phyloP scores from a whole-genome alignment of 1,284 basidiomycete genomes.

The Cryptococcus hybrid region DNA sequence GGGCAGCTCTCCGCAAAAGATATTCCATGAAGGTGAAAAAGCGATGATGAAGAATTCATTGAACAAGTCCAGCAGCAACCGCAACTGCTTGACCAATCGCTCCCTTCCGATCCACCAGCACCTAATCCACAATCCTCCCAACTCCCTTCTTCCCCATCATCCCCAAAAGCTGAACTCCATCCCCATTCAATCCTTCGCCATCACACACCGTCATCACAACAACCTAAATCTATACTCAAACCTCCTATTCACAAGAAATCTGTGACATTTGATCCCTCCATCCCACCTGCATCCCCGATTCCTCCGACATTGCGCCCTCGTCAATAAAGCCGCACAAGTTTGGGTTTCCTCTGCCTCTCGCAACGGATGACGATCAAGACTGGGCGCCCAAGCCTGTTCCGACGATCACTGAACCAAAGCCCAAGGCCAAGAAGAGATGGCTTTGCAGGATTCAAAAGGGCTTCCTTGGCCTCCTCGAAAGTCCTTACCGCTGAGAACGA shows the following conservation, averaged over 20 bases:
- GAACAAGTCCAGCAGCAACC: background rate
- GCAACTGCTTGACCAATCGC: background rate
- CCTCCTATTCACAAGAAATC: constrained; percentile 32
- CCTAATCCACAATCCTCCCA: background rate
- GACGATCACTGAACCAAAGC: constrained; percentile 29
- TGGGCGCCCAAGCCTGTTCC: constrained; percentile 27
- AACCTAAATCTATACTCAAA: constrained; percentile 40
- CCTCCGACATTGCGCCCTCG: constrained; percentile 15
- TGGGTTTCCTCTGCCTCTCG: constrained; percentile 29
- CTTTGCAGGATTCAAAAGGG: constrained; percentile 40
- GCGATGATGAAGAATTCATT: background rate
- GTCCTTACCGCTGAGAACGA: background rate
- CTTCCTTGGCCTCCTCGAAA: constrained; percentile 20
- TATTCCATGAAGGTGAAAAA: constrained; percentile 27
- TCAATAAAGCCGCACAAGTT: constrained; percentile 2
- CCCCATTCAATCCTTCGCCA: constrained; percentile 1
- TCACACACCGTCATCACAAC: background rate
- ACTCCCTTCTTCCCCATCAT: background rate
- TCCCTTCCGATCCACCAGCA: background rate
- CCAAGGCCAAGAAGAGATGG: constrained; percentile 14
- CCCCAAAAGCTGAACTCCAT: background rate
- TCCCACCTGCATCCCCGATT: constrained; percentile 37
- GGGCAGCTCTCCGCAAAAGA: constrained; percentile 27
- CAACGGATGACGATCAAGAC: constrained; percentile 1
- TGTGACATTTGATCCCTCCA: constrained; percentile 41